Percentiles rank a stretch among this genome's conserved stretches.
phyloP scores from a whole-genome alignment of 2,329 filamentous ascomycete species.

The Colletotrichum phormii region DNA sequence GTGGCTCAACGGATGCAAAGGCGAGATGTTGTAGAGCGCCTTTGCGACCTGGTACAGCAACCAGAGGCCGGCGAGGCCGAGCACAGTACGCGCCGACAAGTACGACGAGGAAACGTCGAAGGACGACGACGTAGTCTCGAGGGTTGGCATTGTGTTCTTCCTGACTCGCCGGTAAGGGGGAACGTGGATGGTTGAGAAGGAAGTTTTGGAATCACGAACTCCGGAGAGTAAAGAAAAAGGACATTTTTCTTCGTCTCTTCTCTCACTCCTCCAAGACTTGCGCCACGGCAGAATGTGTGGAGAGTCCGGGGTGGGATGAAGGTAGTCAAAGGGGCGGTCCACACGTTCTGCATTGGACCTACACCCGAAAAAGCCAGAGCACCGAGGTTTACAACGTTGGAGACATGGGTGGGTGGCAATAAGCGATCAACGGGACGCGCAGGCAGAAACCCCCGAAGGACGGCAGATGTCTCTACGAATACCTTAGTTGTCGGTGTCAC shows the following conservation, averaged over 20 bases:
- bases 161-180: background rate
- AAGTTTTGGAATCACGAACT: background rate
- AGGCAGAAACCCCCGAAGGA: background rate
- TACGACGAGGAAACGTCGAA: conserved; percentile 21
- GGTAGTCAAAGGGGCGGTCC: conserved; percentile 10
- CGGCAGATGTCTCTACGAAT: background rate
- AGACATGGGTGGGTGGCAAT: conserved; percentile 9
- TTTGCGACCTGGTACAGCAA: conserved; percentile 44
- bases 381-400: conserved; percentile 21
- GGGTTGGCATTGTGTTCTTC: conserved; percentile 19
- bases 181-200: background rate
- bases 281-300: conserved; percentile 1
- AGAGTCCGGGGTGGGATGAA: conserved; percentile 22
- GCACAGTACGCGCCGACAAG: conserved; percentile 5
- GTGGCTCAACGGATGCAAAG: conserved; percentile 50
- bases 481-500: too few relatives aligned
- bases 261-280: conserved; percentile 3
- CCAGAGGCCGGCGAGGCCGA: conserved; percentile 42
- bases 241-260: conserved; percentile 7
- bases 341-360: conserved; percentile 23
- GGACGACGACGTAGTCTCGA: conserved; percentile 13
- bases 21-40: conserved; percentile 50
- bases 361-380: conserved; percentile 29
- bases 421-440: conserved; percentile 22
- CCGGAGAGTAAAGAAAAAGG: conserved; percentile 4